These are phyloP conservation scores for Botrytis medusae DNA, from an alignment of 2,329 filamentous ascomycete species.

Conservation along the genomic window DNA sequence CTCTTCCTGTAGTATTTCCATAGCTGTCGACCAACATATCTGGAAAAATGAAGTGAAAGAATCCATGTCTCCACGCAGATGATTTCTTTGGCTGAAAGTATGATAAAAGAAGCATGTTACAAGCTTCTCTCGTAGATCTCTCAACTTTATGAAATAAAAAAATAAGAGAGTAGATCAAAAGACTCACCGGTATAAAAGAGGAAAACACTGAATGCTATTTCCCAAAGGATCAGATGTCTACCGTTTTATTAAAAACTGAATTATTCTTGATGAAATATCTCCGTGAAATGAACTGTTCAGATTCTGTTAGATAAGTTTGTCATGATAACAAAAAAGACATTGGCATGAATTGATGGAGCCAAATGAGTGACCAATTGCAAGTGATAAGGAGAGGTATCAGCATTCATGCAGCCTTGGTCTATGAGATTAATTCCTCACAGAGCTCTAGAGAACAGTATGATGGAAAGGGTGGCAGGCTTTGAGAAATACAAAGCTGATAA, in stretches of 20 bases:
- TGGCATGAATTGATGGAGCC: not conserved
- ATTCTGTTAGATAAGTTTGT: not conserved
- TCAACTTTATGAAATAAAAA: not conserved
- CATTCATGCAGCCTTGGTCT: not conserved
- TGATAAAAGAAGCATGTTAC: not conserved
- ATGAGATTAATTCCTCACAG: accelerated
- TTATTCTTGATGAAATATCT: not conserved
- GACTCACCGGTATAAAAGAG: not conserved
- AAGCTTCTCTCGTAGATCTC: not conserved
- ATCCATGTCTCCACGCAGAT: too few relatives aligned
- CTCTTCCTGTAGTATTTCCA: not conserved
- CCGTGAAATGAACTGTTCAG: not conserved
- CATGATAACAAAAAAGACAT: not conserved
- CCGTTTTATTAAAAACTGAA: not conserved
- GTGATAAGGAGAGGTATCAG: not conserved
- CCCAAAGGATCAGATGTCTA: not conserved
- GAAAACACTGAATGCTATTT: not conserved
- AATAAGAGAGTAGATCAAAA: not conserved
- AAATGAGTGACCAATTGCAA: too few relatives aligned
- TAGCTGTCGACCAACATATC: not conserved
- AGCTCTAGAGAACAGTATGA: not conserved
- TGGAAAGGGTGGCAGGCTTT: accelerated
- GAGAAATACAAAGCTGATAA: not conserved
- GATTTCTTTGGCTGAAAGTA: not conserved
- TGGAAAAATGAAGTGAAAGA: not conserved